phyloP scores from a whole-genome alignment of 2,329 filamentous ascomycete species.

The Furcasterigmium furcatum region DNA sequence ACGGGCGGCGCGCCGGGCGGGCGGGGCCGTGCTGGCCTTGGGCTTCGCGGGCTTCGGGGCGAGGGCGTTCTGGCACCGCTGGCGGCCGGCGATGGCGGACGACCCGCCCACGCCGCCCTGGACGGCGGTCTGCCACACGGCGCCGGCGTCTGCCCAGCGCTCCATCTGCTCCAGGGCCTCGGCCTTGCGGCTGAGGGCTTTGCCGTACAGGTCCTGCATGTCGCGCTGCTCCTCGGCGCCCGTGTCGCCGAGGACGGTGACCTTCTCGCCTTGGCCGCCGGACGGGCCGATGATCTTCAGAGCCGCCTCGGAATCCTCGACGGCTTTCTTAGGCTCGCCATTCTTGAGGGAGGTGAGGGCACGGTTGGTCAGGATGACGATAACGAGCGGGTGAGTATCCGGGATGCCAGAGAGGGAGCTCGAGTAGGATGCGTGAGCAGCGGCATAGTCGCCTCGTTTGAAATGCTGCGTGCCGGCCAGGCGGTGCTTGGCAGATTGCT shows the following conservation, averaged over 20 bases:
- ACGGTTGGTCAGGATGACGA: constrained; percentile 88
- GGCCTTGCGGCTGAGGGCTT: constrained; percentile 90
- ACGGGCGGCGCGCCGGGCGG: constrained; percentile 16
- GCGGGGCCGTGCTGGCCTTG: constrained; percentile 7
- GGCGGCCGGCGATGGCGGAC: constrained; percentile 78
- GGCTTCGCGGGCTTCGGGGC: constrained; percentile 58
- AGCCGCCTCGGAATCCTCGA: constrained; percentile 79
- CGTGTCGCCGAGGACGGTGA: constrained; percentile 58
- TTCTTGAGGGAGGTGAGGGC: constrained; percentile 88
- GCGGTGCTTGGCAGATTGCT: constrained; percentile 74
- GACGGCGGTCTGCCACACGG: constrained; percentile 78
- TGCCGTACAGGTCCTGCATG: constrained; percentile 91
- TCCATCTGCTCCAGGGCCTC: constrained; percentile 96
- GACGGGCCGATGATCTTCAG: constrained; percentile 75
- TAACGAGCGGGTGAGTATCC: constrained; percentile 73
- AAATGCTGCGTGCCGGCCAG: constrained; percentile 83
- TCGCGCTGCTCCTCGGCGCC: constrained; percentile 66
- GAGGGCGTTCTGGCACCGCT: constrained; percentile 85
- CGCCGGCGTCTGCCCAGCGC: constrained; percentile 80
- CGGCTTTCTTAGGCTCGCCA: constrained; percentile 83
- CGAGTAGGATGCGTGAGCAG: constrained; percentile 80
- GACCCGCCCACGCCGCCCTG: constrained; percentile 83
- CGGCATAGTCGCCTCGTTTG: constrained; percentile 88
- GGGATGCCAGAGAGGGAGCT: constrained; percentile 74
- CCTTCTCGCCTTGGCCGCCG: constrained; percentile 76